Evolutionary conservation across 306 rosid species (phyloP), one percentile per base, ranked within the genome.

Genomic region (Cicer judaicum): DNA sequence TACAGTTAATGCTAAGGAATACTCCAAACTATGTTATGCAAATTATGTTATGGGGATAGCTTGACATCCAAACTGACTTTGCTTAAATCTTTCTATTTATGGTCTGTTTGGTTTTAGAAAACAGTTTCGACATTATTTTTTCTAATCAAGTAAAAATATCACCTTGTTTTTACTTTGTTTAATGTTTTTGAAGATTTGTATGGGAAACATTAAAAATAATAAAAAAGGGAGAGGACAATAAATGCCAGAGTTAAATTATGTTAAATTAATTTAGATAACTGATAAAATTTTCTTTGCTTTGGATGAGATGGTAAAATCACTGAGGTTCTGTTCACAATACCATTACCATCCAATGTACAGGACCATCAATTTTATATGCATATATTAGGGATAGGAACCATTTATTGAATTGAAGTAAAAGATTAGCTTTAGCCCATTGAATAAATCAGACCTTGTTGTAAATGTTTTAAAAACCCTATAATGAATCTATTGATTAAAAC

Each of bases 51-150:
- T 55, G 19, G 43, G 5, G 57, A 56, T 66, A 61, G 57, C 71
- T 77, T 80, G 66, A 29, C 55, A 72, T 50, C 44, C 14, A 48
- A 44, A 40, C 48, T 38, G 54, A 47, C 44, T 42, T 42, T 6
- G 42, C 16, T 54, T 34, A 62, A 64, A 47, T 71, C 38, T 39
- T 71, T 64, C 41, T 41, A 14, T 49, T 59, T 67, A 54, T 18
- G 60, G 4, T 18, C 10, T 53, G 15, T 8, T 55, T 55, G 7
- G n/a, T 55, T 55, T 55, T 6, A 55, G 39, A 55, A 55, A 19
- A 55, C 36, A 9, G 1, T 55, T 55, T 19, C 4, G 2, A 50
- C 21, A 46, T 46, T 50, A 19, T n/a, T 50, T n/a, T n/a, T 14
- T 14, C 21, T 50, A n/a, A 50, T 7, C 14, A 50, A n/a, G 14